Evolutionary conservation across 2,329 filamentous ascomycete genomes (phyloP), one percentile per base, ranked within the genome.

Genomic region (Colletotrichum aenigma): DNA sequence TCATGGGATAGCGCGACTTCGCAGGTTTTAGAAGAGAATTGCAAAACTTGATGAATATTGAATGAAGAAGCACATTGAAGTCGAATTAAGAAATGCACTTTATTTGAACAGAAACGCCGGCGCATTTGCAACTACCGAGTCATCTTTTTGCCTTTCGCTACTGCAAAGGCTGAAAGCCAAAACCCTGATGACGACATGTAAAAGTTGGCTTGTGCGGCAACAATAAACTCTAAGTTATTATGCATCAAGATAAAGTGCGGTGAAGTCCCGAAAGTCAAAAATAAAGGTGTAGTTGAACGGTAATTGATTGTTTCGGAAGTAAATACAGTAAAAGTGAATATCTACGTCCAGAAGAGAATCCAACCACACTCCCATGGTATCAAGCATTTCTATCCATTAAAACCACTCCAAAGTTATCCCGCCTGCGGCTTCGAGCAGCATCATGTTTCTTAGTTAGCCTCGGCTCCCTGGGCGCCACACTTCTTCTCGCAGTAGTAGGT

Each of bases 401-500:
- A 48, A 18, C 16, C 21, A n/a, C 18, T 30, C 34, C 38, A 48
- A n/a, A 48, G 12, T 48, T 48, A 48, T 48, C 3, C 26, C 60
- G 60, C n/a, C 62, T 65, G 21, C 36, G 43, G 43, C 43, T 52
- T 52, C n/a, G 12, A 52, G 43, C n/a, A 52, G 43, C 62, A 10
- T n/a, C 34, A 38, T 30, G 13, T 65, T 18, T 15, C 15, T 58
- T 66, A 76, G 69, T 74, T 73, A 3, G 77, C 75, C 60, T 78
- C 77, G 7, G 77, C 55, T 36, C 75, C 77, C 64, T 78, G 34
- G 12, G 75, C 55, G 32, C 77, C 75, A 26, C 77, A 78, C 66
- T 78, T 77, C 70, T 77, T 71, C 26, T 71, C 48, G 58, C 77
- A 78, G 66, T 78, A 78, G 70, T 78, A 77, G 61, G 43, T 74